These are phyloP conservation scores for Ophiostoma sp. DNA, from an alignment of 2,329 filamentous ascomycete genomes.

Conservation along the genomic window DNA sequence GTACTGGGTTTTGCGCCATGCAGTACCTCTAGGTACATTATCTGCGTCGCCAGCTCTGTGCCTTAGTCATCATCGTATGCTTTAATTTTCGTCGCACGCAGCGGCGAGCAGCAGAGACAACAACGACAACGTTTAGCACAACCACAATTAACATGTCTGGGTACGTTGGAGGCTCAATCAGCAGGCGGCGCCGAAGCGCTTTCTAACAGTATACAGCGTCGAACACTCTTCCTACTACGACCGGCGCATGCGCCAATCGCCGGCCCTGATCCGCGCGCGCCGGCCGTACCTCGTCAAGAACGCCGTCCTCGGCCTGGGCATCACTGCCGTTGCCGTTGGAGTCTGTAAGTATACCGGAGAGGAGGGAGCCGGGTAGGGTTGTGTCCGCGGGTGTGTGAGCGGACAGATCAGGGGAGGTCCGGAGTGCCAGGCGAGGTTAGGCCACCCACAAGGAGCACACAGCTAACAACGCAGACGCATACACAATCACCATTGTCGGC, in stretches of 20 bases:
- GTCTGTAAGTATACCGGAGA: slow-evolving; percentile 64
- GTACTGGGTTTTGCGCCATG: background rate
- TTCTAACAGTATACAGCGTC: slow-evolving; percentile 32
- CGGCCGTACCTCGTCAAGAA: slow-evolving; percentile 91
- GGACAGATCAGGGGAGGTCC: no score
- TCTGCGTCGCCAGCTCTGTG: no score
- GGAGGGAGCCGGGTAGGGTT: no score
- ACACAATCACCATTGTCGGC: slow-evolving; percentile 74
- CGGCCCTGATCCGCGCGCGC: slow-evolving; percentile 84
- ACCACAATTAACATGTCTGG: background rate
- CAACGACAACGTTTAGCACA: background rate
- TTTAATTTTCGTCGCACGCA: slow-evolving; percentile 6
- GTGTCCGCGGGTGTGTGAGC: no score
- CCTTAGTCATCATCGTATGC: slow-evolving; percentile 7
- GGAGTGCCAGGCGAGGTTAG: no score
- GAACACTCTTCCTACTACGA: slow-evolving; percentile 78
- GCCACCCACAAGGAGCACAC: no score
- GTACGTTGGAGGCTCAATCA: background rate
- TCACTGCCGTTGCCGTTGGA: slow-evolving; percentile 69
- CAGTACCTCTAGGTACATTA: background rate
- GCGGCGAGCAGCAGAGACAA: background rate
- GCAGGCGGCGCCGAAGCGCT: no score
- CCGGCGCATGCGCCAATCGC: slow-evolving; percentile 74
- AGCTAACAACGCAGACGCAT: slow-evolving; percentile 42
- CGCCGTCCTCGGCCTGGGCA: slow-evolving; percentile 67